Evolutionary conservation across 805 yeast genomes (phyloP).

Genomic region (Candida gorgasii): DNA sequence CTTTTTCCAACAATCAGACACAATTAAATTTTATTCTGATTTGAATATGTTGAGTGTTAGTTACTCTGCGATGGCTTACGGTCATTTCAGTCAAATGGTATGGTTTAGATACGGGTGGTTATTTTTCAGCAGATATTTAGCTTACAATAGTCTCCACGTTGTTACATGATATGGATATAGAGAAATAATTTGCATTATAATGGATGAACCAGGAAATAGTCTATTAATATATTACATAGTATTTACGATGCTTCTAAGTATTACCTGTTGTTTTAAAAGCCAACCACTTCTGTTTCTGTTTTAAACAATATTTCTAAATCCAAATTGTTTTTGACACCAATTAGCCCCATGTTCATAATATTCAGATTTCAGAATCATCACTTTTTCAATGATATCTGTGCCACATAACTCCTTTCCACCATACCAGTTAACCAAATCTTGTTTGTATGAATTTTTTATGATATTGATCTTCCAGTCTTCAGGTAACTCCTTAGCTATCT

Average conservation of each 20-base stretch:
- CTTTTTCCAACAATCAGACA: constrained; percentile 30
- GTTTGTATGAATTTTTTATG: constrained; percentile 9
- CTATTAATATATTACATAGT: no score
- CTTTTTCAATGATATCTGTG: constrained; percentile 46
- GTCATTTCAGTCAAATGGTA: constrained; percentile 87
- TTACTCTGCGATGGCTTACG: constrained; percentile 74
- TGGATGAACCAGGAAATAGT: no score
- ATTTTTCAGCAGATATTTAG: constrained; percentile 70
- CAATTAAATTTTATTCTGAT: constrained; percentile 42
- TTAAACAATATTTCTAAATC: constrained; percentile 31
- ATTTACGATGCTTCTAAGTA: no score
- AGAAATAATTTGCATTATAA: no score
- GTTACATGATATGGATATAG: no score
- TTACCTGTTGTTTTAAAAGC: no score
- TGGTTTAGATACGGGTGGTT: constrained; percentile 96
- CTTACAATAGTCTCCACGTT: constrained; percentile 60
- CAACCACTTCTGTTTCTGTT: no score
- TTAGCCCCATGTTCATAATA: constrained; percentile 82
- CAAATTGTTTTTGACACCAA: constrained; percentile 54
- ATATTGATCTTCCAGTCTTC: constrained; percentile 67
- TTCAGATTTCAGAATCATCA: constrained; percentile 72
- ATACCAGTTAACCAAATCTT: constrained; percentile 35
- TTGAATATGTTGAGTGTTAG: constrained; percentile 42
- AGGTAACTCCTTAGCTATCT: constrained; percentile 67
- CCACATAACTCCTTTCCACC: constrained; percentile 37